Percentiles rank a stretch among this genome's conserved stretches.
Evolutionary conservation across 306 rosid species (phyloP).

Genomic region (Rosa multiflora): DNA sequence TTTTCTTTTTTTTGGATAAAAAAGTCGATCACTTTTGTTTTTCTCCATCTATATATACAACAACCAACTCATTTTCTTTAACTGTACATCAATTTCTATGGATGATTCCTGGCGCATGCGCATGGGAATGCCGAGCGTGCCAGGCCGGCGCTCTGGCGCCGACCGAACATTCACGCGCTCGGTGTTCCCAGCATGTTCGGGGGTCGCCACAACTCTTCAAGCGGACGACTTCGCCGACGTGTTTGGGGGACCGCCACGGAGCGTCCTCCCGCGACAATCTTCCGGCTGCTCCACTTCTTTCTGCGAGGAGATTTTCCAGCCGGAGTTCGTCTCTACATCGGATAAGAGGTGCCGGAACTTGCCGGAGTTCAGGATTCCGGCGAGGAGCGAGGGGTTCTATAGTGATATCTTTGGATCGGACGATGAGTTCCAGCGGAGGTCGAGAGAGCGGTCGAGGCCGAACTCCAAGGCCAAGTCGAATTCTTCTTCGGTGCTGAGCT

Average conservation of each 20-base stretch:
- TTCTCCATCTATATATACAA: neutral
- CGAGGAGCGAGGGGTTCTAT: conserved; percentile 52
- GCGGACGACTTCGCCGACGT: conserved; percentile 74
- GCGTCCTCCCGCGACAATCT: conserved; percentile 48
- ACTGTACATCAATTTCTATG: conserved; percentile 33
- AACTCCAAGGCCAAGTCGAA: conserved; percentile 63
- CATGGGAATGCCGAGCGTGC: conserved; percentile 46
- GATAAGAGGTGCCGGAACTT: conserved; percentile 43
- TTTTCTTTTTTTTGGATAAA: neutral
- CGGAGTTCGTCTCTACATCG: conserved; percentile 33
- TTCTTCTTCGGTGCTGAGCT: conserved; percentile 78
- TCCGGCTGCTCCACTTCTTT: conserved; percentile 33
- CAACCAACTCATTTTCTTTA: neutral
- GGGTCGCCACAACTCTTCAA: conserved; percentile 25
- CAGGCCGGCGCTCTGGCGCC: conserved; percentile 46
- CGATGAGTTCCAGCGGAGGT: conserved; percentile 53
- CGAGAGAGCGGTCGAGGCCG: conserved; percentile 73
- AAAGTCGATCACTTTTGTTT: neutral
- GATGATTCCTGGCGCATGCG: conserved; percentile 65
- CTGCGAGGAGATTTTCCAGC: conserved; percentile 60
- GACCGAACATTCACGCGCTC: conserved; percentile 32
- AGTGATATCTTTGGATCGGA: conserved; percentile 70
- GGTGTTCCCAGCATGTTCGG: conserved; percentile 31
- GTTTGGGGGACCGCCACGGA: conserved; percentile 84
- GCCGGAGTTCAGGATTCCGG: conserved; percentile 71